A percentile compares a stretch with the other conserved stretches of the same genome.
phyloP scores from a whole-genome alignment of 495 filamentous ascomycete genomes.

The Chlorociboria aeruginascens region DNA sequence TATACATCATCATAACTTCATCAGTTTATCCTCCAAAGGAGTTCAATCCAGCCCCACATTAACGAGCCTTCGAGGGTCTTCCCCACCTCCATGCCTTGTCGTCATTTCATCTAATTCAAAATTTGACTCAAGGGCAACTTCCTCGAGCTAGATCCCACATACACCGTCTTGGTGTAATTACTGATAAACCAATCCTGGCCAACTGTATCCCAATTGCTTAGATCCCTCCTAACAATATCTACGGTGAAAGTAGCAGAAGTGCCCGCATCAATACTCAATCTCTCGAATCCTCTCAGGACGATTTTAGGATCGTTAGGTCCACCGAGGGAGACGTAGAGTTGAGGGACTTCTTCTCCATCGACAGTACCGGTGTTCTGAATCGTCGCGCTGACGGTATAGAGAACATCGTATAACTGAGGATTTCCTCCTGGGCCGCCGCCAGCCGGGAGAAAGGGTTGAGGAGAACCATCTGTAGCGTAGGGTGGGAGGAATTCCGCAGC shows the following conservation, averaged over 20 bases:
- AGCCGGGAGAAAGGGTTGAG: conserved; percentile 56
- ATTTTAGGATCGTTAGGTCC: conserved; percentile 60
- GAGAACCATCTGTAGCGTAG: conserved; percentile 47
- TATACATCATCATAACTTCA: too few species aligned
- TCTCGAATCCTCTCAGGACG: conserved; percentile 73
- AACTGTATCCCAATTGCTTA: conserved; percentile 79
- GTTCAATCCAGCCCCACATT: background rate
- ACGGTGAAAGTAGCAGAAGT: conserved; percentile 51
- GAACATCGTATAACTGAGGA: conserved; percentile 61
- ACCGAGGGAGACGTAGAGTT: conserved; percentile 78
- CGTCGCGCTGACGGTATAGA: conserved; percentile 66
- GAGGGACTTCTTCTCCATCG: conserved; percentile 70
- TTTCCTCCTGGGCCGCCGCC: conserved; percentile 72
- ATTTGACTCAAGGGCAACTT: conserved; percentile 1
- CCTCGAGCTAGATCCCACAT: conserved; percentile 35
- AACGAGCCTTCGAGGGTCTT: background rate
- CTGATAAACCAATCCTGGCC: conserved; percentile 83
- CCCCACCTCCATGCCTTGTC: too few species aligned
- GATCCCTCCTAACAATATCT: conserved; percentile 64
- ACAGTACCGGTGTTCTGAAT: conserved; percentile 72
- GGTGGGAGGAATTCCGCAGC: conserved; percentile 54
- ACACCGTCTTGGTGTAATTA: conserved; percentile 59
- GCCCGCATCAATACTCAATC: conserved; percentile 62
- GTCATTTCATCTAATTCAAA: too few species aligned
- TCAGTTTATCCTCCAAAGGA: background rate